These are phyloP conservation scores for Pouteria glomerata DNA, from an alignment of 148 eudicot genomes.

Conservation along the genomic window DNA sequence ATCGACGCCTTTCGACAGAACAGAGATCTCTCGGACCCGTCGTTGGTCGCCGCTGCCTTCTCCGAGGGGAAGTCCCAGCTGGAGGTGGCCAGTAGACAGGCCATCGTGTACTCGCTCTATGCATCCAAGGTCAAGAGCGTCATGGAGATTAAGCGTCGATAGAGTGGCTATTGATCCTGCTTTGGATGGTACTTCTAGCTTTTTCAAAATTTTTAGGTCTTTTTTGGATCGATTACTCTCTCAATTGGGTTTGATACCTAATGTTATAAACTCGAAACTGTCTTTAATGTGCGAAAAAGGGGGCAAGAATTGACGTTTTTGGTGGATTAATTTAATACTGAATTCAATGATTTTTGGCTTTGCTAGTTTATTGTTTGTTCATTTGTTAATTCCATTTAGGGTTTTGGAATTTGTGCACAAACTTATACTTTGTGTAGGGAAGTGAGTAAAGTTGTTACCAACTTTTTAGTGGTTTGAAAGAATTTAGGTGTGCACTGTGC, in stretches of 20 bases:
- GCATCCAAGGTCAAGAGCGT: conserved; percentile 49
- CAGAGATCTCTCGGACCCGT: conserved; percentile 42
- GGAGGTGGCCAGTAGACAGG: conserved; percentile 47
- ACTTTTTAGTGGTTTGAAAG: background rate
- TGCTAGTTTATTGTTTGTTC: background rate
- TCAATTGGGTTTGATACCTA: background rate
- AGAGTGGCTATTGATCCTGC: background rate
- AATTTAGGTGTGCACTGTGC: background rate
- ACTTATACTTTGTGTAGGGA: background rate
- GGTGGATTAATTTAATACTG: background rate
- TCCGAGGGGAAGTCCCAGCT: conserved; percentile 61
- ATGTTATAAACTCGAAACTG: background rate
- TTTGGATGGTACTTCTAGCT: conserved; percentile 1
- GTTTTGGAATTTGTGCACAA: background rate
- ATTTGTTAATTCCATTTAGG: background rate
- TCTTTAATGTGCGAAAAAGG: background rate
- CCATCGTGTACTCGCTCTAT: conserved; percentile 54
- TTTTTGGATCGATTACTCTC: background rate
- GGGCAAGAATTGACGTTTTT: background rate
- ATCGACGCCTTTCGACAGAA: conserved; percentile 55
- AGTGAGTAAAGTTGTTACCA: background rate
- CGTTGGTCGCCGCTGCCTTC: conserved; percentile 38
- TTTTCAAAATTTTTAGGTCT: background rate
- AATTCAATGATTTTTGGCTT: background rate
- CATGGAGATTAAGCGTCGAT: conserved; percentile 38